Percentiles rank a stretch among this genome's conserved stretches.
phyloP scores from a whole-genome alignment of 352 stramenopile species.

The Globisporangium alternatum region DNA sequence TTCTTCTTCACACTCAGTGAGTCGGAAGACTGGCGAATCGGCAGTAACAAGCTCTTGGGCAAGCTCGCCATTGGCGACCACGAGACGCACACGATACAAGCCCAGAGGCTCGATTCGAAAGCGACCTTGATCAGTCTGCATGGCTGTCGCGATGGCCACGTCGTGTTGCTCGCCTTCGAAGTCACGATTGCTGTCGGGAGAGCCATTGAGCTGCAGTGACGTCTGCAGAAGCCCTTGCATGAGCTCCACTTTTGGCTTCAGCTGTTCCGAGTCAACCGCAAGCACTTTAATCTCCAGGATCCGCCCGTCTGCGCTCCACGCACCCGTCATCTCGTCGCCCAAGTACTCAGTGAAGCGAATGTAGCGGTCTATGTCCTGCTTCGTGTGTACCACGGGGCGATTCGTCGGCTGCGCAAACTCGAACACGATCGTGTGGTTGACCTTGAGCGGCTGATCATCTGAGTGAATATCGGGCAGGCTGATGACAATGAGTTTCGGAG shows the following conservation, averaged over 20 bases:
- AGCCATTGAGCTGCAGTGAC: conserved; percentile 11
- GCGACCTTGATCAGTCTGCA: conserved; percentile 7
- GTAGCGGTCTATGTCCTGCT: conserved; percentile 37
- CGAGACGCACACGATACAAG: conserved; percentile 28
- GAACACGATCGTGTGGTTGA: conserved; percentile 47
- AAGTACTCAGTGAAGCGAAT: conserved; percentile 58
- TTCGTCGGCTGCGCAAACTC: conserved; percentile 60
- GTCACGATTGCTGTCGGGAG: not conserved
- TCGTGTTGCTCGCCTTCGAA: not conserved
- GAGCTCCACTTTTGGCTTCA: conserved; percentile 38
- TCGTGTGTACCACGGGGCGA: conserved; percentile 25
- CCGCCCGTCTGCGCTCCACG: conserved; percentile 36
- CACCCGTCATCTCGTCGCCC: conserved; percentile 39
- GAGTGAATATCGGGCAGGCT: conserved; percentile 36
- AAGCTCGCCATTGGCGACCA: not conserved
- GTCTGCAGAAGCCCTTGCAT: conserved; percentile 45
- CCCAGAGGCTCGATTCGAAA: conserved; percentile 42
- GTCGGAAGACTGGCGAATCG: conserved; percentile 18
- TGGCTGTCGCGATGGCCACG: not conserved
- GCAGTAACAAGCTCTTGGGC: not conserved
- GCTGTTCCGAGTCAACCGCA: conserved; percentile 26
- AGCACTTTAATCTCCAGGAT: conserved; percentile 43
- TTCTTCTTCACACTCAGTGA: conserved; percentile 15
- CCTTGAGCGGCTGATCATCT: conserved; percentile 21
- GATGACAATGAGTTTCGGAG: conserved; percentile 49